phyloP scores from a whole-genome alignment of 257 asterid genomes.

The Solanum appendiculatum region DNA sequence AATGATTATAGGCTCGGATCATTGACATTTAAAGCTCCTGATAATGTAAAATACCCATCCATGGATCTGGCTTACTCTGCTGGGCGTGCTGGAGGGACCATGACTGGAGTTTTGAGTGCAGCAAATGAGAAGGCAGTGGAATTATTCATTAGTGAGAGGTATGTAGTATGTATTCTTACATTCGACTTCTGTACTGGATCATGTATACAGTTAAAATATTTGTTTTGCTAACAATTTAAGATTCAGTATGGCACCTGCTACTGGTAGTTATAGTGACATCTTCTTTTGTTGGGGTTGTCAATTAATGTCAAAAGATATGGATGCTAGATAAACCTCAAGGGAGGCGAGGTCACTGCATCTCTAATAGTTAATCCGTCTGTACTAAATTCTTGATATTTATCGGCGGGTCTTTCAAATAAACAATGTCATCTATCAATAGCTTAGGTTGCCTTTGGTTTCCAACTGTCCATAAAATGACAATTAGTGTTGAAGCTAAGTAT shows the following conservation, averaged over 20 bases:
- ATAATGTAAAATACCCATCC: slow-evolving; percentile 91
- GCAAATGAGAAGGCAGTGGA: slow-evolving; percentile 99
- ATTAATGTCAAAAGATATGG: neutral
- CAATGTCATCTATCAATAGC: neutral
- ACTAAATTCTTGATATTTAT: neutral
- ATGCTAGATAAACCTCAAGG: neutral
- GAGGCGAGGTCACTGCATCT: neutral
- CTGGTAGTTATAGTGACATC: neutral
- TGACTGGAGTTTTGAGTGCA: slow-evolving; percentile 98
- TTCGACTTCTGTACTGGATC: neutral
- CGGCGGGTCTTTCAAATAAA: neutral
- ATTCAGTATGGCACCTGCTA: neutral
- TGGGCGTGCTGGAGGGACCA: slow-evolving; percentile 97
- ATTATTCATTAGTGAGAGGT: slow-evolving; percentile 77
- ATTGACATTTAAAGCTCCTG: slow-evolving; percentile 79
- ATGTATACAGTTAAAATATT: neutral
- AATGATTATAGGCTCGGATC: slow-evolving; percentile 62
- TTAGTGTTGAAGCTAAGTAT: neutral
- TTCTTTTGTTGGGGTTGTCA: neutral
- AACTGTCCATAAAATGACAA: neutral
- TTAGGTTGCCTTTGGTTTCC: neutral
- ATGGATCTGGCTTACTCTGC: slow-evolving; percentile 98
- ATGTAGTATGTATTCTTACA: slow-evolving; percentile 12
- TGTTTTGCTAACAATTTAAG: neutral
- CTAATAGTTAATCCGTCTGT: neutral